Conservation (phyloP, 129 eudicot species). For the Solidago caesia region DNA sequence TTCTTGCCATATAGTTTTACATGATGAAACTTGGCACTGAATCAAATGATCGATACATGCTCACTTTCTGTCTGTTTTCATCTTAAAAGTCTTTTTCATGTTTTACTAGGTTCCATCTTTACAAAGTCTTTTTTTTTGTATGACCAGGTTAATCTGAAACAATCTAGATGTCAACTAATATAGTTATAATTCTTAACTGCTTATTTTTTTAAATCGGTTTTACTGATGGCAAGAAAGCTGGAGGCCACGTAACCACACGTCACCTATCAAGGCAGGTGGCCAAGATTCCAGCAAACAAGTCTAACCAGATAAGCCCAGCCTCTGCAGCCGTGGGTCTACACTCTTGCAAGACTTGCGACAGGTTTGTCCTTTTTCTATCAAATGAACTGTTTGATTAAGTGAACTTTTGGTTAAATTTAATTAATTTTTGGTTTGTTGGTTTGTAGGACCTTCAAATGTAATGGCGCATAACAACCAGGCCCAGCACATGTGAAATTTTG, state of each 20-base stretch:
- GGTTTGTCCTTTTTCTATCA: constrained; percentile 24
- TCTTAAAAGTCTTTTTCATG: not conserved
- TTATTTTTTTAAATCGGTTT: not conserved
- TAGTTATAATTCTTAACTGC: not conserved
- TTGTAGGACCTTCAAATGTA: constrained; percentile 65
- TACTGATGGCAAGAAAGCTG: constrained; percentile 62
- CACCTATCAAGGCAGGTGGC: constrained; percentile 65
- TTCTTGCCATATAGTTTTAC: too few species aligned
- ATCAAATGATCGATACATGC: too few species aligned
- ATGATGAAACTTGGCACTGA: too few species aligned
- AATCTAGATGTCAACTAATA: not conserved
- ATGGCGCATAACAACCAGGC: constrained; percentile 68
- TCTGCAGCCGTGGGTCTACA: constrained; percentile 51
- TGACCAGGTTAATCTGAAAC: not conserved
- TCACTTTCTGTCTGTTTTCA: too few species aligned
- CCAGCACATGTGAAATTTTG: constrained; percentile 54
- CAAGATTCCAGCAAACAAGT: constrained; percentile 55
- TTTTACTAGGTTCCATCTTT: too few species aligned
- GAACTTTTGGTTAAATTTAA: not conserved
- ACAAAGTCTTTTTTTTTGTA: not conserved
- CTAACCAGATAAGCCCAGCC: constrained; percentile 57
- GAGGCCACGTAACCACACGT: constrained; percentile 70
- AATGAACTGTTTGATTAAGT: not conserved
- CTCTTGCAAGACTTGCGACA: constrained; percentile 62
- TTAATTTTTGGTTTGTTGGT: constrained; percentile 1